phyloP scores from a whole-genome alignment of 345 rosid genomes.

The Brassica incana region DNA sequence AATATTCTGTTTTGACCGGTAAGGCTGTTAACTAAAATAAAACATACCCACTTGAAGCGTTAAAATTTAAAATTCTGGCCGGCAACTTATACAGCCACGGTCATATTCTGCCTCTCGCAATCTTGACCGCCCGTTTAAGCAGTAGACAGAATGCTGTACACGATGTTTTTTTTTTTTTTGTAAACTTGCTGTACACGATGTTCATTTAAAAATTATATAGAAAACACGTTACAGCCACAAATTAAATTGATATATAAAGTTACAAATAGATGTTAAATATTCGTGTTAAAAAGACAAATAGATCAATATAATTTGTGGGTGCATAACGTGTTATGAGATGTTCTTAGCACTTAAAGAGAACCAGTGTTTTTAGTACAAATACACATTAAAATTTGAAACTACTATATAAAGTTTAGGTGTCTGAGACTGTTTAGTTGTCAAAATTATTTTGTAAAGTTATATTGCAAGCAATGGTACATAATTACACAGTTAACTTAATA shows the following conservation, averaged over 20 bases:
- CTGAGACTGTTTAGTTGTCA: too few relatives aligned
- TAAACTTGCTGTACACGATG: conserved; percentile 35
- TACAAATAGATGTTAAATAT: background rate
- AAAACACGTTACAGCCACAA: conserved; percentile 13
- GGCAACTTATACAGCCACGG: conserved; percentile 28
- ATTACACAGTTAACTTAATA: background rate
- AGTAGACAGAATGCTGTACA: conserved; percentile 23
- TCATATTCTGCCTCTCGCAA: conserved; percentile 18
- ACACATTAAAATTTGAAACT: background rate
- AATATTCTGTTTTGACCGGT: conserved; percentile 36
- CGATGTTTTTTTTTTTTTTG: too few relatives aligned
- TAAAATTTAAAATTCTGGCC: conserved; percentile 9
- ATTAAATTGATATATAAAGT: background rate
- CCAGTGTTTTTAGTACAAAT: background rate
- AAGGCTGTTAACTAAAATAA: conserved; percentile 9
- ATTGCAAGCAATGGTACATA: background rate
- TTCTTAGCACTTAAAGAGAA: background rate
- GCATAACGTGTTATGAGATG: background rate
- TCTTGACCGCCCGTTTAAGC: conserved; percentile 25
- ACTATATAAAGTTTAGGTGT: too few relatives aligned
- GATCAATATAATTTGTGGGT: too few relatives aligned
- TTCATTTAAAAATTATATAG: background rate
- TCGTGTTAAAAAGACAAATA: too few relatives aligned
- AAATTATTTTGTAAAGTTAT: background rate
- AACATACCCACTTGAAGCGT: conserved; percentile 34